Evolutionary conservation across 805 yeast species (phyloP).

Genomic region (Blastobotrys terrestris): DNA sequence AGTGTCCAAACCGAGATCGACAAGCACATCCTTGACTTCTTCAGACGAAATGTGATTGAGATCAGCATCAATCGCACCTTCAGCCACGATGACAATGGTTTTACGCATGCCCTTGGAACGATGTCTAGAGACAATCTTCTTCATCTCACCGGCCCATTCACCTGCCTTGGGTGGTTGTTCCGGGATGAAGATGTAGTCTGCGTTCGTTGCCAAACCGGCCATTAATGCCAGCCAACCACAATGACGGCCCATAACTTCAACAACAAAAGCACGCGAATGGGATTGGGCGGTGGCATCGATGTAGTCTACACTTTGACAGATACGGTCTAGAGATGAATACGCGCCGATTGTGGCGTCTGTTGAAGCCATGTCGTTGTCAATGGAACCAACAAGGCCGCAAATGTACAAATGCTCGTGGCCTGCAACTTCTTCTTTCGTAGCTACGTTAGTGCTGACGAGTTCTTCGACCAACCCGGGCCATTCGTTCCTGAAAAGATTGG

Average conservation of each 20-base stretch:
- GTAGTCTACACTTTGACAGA: slow-evolving; percentile 90
- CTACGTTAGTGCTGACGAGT: slow-evolving; percentile 47
- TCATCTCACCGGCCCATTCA: slow-evolving; percentile 77
- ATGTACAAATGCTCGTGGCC: slow-evolving; percentile 70
- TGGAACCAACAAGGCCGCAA: slow-evolving; percentile 93
- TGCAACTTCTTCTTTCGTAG: slow-evolving; percentile 54
- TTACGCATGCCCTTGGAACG: slow-evolving; percentile 85
- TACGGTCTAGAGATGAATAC: slow-evolving; percentile 85
- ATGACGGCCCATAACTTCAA: slow-evolving; percentile 98
- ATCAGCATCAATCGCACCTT: slow-evolving; percentile 87
- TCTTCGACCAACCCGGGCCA: slow-evolving; percentile 89
- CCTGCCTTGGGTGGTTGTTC: slow-evolving; percentile 78
- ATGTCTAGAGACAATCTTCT: slow-evolving; percentile 68
- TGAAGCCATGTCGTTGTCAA: slow-evolving; percentile 96
- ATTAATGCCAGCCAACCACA: slow-evolving; percentile 98
- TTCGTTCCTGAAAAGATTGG: slow-evolving; percentile 86
- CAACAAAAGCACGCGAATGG: slow-evolving; percentile 94
- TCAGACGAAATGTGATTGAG: slow-evolving; percentile 75
- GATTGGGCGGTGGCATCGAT: slow-evolving; percentile 97
- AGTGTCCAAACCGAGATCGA: slow-evolving; percentile 84
- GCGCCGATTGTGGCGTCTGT: slow-evolving; percentile 98
- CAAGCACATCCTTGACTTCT: slow-evolving; percentile 75
- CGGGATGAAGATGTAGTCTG: slow-evolving; percentile 91
- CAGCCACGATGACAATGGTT: slow-evolving; percentile 94
- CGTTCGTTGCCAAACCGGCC: slow-evolving; percentile 96